Base-by-base conservation (phyloP, 345 rosid species). In the Acer yangbiense region DNA sequence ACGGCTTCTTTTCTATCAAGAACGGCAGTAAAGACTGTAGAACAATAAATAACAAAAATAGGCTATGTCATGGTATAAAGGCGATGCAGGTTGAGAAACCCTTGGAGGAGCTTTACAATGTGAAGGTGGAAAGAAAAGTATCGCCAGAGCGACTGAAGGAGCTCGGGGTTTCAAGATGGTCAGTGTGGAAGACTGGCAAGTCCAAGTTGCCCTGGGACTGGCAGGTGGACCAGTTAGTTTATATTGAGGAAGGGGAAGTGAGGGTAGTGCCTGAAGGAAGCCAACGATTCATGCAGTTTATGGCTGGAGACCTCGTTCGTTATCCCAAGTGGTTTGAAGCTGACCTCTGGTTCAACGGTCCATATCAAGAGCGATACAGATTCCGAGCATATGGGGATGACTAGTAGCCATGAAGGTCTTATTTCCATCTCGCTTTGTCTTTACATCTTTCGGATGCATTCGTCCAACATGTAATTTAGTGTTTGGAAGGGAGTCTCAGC, bases 281-380 rank as follows among this genome's bases (percentile, higher is more conserved):
- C 71, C 73, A 86, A 69, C 79, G 79, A 68, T 95, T 79, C 85
- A 90, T 95, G 99, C 90, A 68, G 77, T 95, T 93, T 73, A 70
- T 90, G 65, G 96, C 97, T 0, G 99, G 99, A 5, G 98, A 95
- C 81, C 93, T 95, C 29, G 89, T 95, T 75, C 87, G 94, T 6
- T 95, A 95, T 65, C 98, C 98, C 1, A 95, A 95, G 85, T 93
- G 98, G 99, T 90, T 95, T 23, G 98, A 95, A 83, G 99, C 98
- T 0, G 98, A 95, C 77, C 93, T 95, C 48, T 92, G 77, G 87
- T 95, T 95, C 85, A 92, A 91, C 62, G 96, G 86, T 64, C 97
- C 93, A 7, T 93, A 95, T 75, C 85, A 85, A 77, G 99, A 93
- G 83, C 92, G 96, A 7, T 93, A 92, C 71, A 92, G 96, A 73